Evolutionary conservation across 129 eudicot genomes (phyloP).

Genomic region (Gnaphalium uliginosum): DNA sequence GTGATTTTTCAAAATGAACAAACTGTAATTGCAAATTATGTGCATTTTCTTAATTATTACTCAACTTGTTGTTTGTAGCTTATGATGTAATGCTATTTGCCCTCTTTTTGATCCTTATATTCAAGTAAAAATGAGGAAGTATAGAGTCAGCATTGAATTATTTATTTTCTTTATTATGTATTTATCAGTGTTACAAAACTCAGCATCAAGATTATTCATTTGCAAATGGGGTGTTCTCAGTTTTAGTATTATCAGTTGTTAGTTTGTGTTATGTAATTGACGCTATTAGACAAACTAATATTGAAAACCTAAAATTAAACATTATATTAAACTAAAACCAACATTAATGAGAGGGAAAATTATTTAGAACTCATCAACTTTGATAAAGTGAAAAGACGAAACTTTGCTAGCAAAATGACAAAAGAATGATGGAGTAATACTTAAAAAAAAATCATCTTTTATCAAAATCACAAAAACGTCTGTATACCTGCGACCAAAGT

Average conservation of each 20-base stretch:
- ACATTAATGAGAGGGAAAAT: no score
- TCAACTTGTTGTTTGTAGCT: slow-evolving; percentile 21
- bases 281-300: not conserved
- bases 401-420: not conserved
- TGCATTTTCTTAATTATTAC: slow-evolving; percentile 6
- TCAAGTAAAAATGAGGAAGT: slow-evolving; percentile 2
- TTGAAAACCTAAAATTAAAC: not conserved
- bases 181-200: no score
- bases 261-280: not conserved
- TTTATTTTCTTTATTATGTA: no score
- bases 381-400: not conserved
- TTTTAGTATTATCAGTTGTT: not conserved
- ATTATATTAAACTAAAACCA: not conserved
- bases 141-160: not conserved
- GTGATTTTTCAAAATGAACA: slow-evolving; percentile 15
- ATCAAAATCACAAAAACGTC: no score
- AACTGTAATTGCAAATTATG: slow-evolving; percentile 33
- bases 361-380: not conserved
- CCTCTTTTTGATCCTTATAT: slow-evolving; percentile 26
- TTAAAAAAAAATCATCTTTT: no score
- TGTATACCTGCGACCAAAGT: not conserved
- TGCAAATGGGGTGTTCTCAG: not conserved
- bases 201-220: no score
- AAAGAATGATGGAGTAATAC: not conserved
- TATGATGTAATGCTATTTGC: slow-evolving; percentile 28